A percentile compares a stretch with the other conserved stretches of the same genome.
These are phyloP conservation scores for Leccinum fallax DNA, from an alignment of 1,284 basidiomycete genomes.

Conservation along the genomic window DNA sequence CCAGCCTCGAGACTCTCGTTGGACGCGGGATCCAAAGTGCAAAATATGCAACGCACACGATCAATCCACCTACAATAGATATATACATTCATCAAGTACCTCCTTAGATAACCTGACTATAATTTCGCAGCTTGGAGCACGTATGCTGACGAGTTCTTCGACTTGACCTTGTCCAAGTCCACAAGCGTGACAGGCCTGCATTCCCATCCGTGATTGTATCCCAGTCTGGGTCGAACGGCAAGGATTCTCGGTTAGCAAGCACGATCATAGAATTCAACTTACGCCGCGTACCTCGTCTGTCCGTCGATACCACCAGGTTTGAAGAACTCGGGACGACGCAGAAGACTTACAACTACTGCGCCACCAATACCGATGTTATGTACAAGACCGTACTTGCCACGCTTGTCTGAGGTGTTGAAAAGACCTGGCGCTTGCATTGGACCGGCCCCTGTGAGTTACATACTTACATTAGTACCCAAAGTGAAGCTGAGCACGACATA, in stretches of 20 bases:
- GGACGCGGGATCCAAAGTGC: not conserved
- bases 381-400: constrained; percentile 78
- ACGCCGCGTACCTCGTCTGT: constrained; percentile 52
- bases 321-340: constrained; percentile 76
- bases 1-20: not conserved
- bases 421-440: constrained; percentile 80
- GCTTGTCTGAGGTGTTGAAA: constrained; percentile 60
- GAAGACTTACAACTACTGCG: constrained; percentile 70
- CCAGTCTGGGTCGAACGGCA: constrained; percentile 50
- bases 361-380: constrained; percentile 87
- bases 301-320: constrained; percentile 64
- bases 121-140: constrained; percentile 29
- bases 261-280: not conserved
- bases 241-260: not conserved
- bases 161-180: constrained; percentile 77
- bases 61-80: not conserved
- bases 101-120: not conserved
- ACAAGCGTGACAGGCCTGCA: constrained; percentile 59
- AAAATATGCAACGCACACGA: not conserved
- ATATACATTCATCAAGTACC: too few relatives aligned
- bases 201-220: constrained; percentile 79
- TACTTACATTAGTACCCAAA: constrained; percentile 5
- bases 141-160: constrained; percentile 53
- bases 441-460: constrained; percentile 60
- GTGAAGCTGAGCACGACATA: not conserved